phyloP scores from a whole-genome alignment of 306 rosid species.

The Pueraria montana region DNA sequence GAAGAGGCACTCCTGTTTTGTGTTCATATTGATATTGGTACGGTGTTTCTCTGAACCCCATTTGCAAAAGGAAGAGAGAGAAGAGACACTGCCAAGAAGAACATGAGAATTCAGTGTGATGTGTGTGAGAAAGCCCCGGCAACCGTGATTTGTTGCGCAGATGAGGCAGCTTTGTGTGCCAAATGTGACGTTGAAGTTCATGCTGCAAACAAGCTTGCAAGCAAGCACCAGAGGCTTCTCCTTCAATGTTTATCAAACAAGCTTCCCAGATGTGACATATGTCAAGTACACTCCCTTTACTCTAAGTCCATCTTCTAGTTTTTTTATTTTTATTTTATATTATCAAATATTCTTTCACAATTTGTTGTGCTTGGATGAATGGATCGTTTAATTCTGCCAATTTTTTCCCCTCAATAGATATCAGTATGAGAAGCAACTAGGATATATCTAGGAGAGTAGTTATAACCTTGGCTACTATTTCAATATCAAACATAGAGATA shows the following conservation, averaged over 20 bases:
- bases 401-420: neutral
- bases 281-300: slow-evolving; percentile 72
- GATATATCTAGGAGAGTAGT: slow-evolving; percentile 3
- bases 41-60: slow-evolving; percentile 16
- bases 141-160: slow-evolving; percentile 93
- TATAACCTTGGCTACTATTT: neutral
- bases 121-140: slow-evolving; percentile 98
- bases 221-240: slow-evolving; percentile 96
- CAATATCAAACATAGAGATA: neutral
- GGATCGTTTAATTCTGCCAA: neutral
- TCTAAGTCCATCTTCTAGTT: slow-evolving; percentile 3
- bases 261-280: slow-evolving; percentile 94
- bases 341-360: neutral
- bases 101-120: slow-evolving; percentile 97
- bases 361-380: slow-evolving; percentile 13
- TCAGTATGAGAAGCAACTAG: neutral
- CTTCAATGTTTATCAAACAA: slow-evolving; percentile 81
- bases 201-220: slow-evolving; percentile 97
- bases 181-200: slow-evolving; percentile 95
- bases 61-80: neutral
- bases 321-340: neutral
- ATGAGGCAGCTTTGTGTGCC: slow-evolving; percentile 95
- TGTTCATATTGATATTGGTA: slow-evolving; percentile 4
- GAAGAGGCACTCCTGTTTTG: neutral
- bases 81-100: neutral